Evolutionary conservation across 495 filamentous ascomycete species (phyloP).

Genomic region (Oleoguttula mirabilis): DNA sequence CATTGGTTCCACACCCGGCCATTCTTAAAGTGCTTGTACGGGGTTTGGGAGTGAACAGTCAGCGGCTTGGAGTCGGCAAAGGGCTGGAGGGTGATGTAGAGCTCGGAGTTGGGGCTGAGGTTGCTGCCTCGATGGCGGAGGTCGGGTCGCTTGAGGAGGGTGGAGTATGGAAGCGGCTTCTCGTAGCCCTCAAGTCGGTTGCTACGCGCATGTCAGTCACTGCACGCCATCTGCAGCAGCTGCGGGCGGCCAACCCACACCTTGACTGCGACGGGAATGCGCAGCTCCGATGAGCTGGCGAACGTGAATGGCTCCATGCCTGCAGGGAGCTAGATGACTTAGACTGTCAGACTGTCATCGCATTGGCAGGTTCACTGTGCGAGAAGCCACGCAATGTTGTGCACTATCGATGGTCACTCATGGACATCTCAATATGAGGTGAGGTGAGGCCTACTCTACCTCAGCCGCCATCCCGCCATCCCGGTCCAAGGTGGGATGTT

Average conservation of each 20-base stretch:
- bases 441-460: no score
- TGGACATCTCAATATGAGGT: no score
- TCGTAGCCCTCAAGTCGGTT: constrained; percentile 81
- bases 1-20: constrained; percentile 89
- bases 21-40: constrained; percentile 76
- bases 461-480: no score
- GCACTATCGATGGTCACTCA: no score
- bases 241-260: constrained; percentile 38
- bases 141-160: constrained; percentile 61
- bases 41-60: constrained; percentile 80
- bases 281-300: constrained; percentile 67
- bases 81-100: constrained; percentile 83
- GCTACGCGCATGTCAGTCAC: constrained; percentile 34
- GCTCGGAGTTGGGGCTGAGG: constrained; percentile 57
- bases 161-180: constrained; percentile 64
- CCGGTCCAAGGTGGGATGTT: no score
- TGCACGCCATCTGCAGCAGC: neutral
- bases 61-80: constrained; percentile 95
- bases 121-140: constrained; percentile 78
- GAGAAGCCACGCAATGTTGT: no score
- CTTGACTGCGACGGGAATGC: constrained; percentile 68
- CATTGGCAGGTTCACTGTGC: no score
- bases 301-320: constrained; percentile 96
- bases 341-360: no score
- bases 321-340: no score